phyloP scores from a whole-genome alignment of 768 basidiomycete genomes.

The Xerocomus potaroensis region DNA sequence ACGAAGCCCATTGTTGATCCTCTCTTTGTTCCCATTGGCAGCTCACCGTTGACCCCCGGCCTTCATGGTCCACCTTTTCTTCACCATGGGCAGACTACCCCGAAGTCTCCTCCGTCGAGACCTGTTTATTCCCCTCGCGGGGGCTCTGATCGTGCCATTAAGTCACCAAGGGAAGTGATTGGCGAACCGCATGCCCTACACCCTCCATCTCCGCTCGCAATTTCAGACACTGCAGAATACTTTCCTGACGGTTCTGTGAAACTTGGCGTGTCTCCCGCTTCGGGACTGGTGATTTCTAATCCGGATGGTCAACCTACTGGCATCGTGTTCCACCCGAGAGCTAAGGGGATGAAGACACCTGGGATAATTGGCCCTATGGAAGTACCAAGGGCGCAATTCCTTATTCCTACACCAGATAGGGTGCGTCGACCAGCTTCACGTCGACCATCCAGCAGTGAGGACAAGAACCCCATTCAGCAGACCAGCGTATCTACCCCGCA shows the following conservation, averaged over 20 bases:
- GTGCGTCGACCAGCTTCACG: conserved; percentile 25
- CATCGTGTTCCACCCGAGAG: conserved; percentile 88
- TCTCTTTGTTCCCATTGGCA: conserved; percentile 92
- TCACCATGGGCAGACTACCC: conserved; percentile 27
- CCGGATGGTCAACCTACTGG: conserved; percentile 94
- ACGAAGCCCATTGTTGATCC: conserved; percentile 86
- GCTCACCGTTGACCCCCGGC: conserved; percentile 79
- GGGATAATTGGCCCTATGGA: conserved; percentile 40
- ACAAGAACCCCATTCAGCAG: conserved; percentile 24
- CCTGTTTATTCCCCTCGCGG: conserved; percentile 45
- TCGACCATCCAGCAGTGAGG: conserved; percentile 26
- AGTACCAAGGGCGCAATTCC: conserved; percentile 39
- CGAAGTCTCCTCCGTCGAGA: conserved; percentile 42
- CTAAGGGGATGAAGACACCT: conserved; percentile 34
- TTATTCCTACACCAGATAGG: conserved; percentile 27
- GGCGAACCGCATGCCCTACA: conserved; percentile 37
- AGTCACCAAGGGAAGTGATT: conserved; percentile 46
- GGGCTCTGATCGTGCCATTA: conserved; percentile 60
- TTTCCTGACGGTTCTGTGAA: conserved; percentile 61
- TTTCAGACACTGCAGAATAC: conserved; percentile 67
- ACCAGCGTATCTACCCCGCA: conserved; percentile 9
- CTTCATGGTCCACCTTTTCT: conserved; percentile 46
- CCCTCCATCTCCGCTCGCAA: conserved; percentile 69
- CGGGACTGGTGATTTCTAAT: conserved; percentile 86
- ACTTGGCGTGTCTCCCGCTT: conserved; percentile 71